phyloP scores from a whole-genome alignment of 2,329 filamentous ascomycete species.

The Pseudogymnoascus sp. region DNA sequence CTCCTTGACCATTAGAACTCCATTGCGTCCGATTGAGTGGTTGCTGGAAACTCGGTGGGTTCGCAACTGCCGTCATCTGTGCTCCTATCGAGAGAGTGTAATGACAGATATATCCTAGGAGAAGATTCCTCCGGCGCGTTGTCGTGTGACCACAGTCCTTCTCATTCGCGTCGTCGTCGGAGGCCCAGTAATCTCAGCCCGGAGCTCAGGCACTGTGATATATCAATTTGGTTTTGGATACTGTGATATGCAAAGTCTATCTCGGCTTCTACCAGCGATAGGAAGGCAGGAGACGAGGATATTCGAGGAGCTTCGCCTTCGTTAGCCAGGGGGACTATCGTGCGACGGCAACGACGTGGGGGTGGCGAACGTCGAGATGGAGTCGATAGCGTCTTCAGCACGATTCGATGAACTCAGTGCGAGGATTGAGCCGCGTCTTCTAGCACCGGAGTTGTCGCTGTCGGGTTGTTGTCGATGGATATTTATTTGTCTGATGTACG shows the following conservation, averaged over 20 bases:
- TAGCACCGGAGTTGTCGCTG: not conserved
- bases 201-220: not conserved
- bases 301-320: not conserved
- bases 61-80: slow-evolving; percentile 60
- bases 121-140: slow-evolving; percentile 7
- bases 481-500: slow-evolving; percentile 7
- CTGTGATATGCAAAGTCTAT: not conserved
- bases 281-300: not conserved
- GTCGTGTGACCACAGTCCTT: slow-evolving; percentile 5
- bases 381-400: not conserved
- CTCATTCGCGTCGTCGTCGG: not conserved
- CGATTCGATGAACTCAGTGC: not conserved
- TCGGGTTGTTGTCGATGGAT: not conserved
- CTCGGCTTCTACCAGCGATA: not conserved
- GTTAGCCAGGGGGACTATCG: slow-evolving; percentile 2
- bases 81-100: slow-evolving; percentile 10
- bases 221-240: not conserved
- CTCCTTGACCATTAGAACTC: slow-evolving; percentile 55
- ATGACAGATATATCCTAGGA: not conserved
- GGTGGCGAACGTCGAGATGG: not conserved
- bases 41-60: slow-evolving; percentile 53
- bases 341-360: not conserved
- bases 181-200: not conserved
- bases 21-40: slow-evolving; percentile 54
- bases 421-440: slow-evolving; percentile 2